phyloP scores from a whole-genome alignment of 345 rosid genomes.

The Heritiera fomes region DNA sequence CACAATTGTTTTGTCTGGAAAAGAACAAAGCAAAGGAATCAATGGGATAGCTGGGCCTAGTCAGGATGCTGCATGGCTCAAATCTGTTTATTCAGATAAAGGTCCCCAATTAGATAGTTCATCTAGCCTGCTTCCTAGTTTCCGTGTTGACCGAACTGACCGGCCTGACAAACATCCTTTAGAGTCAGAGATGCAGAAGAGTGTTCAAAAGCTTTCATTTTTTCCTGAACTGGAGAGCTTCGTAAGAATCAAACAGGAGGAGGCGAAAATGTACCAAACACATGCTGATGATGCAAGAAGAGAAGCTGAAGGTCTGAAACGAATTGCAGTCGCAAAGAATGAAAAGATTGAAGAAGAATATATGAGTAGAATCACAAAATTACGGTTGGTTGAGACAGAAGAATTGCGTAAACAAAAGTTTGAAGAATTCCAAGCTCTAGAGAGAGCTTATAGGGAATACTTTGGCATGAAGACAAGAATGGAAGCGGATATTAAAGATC shows the following conservation, averaged over 20 bases:
- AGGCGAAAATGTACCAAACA: slow-evolving; percentile 87
- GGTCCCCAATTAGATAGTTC: slow-evolving; percentile 57
- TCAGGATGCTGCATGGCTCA: slow-evolving; percentile 61
- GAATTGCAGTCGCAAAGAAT: slow-evolving; percentile 69
- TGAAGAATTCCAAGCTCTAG: slow-evolving; percentile 74
- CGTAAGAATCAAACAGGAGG: slow-evolving; percentile 80
- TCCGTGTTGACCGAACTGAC: slow-evolving; percentile 48
- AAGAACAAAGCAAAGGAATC: slow-evolving; percentile 58
- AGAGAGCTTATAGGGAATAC: slow-evolving; percentile 77
- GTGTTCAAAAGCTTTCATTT: slow-evolving; percentile 52
- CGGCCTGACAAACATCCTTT: slow-evolving; percentile 41
- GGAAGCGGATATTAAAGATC: slow-evolving; percentile 89
- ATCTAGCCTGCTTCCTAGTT: slow-evolving; percentile 46
- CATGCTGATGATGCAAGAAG: slow-evolving; percentile 89
- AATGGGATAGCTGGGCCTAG: slow-evolving; percentile 53
- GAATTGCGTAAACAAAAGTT: slow-evolving; percentile 62
- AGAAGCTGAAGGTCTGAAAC: slow-evolving; percentile 86
- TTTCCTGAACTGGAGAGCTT: slow-evolving; percentile 91
- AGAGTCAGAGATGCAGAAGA: slow-evolving; percentile 47
- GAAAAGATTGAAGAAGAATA: slow-evolving; percentile 81
- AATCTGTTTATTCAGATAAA: slow-evolving; percentile 59
- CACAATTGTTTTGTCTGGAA: slow-evolving; percentile 36
- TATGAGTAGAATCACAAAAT: slow-evolving; percentile 52
- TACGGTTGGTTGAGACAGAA: slow-evolving; percentile 59
- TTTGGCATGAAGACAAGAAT: slow-evolving; percentile 78